These are phyloP conservation scores for Pyrenophora graminea DNA, from an alignment of 2,329 filamentous ascomycete species.

Conservation along the genomic window DNA sequence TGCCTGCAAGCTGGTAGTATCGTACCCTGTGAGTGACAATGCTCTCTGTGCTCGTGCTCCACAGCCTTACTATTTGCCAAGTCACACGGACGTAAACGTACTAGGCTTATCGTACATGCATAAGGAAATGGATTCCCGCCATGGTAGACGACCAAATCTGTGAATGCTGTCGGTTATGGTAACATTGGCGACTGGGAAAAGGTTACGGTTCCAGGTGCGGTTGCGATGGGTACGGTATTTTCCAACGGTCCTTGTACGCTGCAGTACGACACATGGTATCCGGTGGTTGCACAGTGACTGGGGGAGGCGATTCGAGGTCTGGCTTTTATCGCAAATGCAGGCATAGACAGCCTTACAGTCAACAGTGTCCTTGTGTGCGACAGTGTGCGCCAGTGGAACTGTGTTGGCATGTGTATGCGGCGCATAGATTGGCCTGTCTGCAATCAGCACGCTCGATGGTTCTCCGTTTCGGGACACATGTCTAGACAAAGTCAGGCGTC, in stretches of 20 bases:
- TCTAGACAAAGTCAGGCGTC: no score
- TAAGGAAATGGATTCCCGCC: neutral
- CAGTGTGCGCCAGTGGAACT: neutral
- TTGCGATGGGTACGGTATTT: constrained; percentile 1
- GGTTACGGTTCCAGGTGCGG: constrained; percentile 9
- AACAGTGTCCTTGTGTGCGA: neutral
- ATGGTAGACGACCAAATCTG: constrained; percentile 3
- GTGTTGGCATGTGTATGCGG: neutral
- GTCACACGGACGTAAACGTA: constrained; percentile 1
- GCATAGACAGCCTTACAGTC: neutral
- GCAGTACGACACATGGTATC: constrained; percentile 2
- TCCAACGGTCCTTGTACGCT: constrained; percentile 1
- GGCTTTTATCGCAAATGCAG: neutral
- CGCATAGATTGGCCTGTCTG: neutral
- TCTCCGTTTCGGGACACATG: no score
- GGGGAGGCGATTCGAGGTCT: constrained; percentile 1
- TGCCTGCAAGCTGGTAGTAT: constrained; percentile 1
- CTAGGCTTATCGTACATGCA: constrained; percentile 4
- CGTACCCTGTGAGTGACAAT: neutral
- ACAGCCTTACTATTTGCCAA: constrained; percentile 1
- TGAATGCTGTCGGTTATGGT: neutral
- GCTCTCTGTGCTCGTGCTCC: constrained; percentile 7
- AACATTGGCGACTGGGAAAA: constrained; percentile 2
- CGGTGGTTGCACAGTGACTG: constrained; percentile 4
- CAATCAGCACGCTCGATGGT: neutral